Evolutionary conservation across 2,329 filamentous ascomycete species (phyloP), one percentile per base, ranked within the genome.

Genomic region (Penicillium hordei): DNA sequence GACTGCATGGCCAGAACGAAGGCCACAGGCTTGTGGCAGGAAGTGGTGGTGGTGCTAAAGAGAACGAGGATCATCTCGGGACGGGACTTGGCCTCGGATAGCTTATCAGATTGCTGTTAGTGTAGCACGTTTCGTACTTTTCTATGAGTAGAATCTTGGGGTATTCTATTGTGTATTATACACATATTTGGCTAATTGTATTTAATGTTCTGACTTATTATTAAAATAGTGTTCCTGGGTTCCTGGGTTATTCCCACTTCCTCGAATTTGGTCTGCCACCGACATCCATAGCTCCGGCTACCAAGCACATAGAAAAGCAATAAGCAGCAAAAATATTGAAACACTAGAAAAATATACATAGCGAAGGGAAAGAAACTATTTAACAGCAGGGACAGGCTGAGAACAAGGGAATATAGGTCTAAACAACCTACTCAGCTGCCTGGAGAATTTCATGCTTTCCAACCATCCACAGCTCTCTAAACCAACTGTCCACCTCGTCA

Each of bases 1-100:
- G 74, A 66, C 63, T 76, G 75, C 75, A 77, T 77, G 66, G 68
- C 73, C 66, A 63, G 51, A 57, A 58, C 52, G 51, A 64, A 55
- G 61, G 65, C 62, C 64, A 63, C 62, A 56, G 57, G 52, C 52
- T 53, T 40, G 57, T 61, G 54, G 59, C 43, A 46, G 58, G 48
- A 49, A 58, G 59, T 55, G 58, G 63, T 60, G 27, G 45, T 48
- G 45, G 45, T 61, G 60, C 29, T 13, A 25, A 50, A 62, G 58
- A 60, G 45, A 45, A 49, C 56, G 59, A 64, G 60, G 57, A 57
- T 60, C 55, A 31, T 53, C 57, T 61, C 61, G 61, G 64, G 59
- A 54, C 59, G 53, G 59, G 43, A 53, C 48, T 60, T 54, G 57
- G 49, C 36, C 42, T 48, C 49, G 51, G 55, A 57, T 53, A 57